Evolutionary conservation across 106 monocot genomes (phyloP).

Genomic region (Gastrodia elata): DNA sequence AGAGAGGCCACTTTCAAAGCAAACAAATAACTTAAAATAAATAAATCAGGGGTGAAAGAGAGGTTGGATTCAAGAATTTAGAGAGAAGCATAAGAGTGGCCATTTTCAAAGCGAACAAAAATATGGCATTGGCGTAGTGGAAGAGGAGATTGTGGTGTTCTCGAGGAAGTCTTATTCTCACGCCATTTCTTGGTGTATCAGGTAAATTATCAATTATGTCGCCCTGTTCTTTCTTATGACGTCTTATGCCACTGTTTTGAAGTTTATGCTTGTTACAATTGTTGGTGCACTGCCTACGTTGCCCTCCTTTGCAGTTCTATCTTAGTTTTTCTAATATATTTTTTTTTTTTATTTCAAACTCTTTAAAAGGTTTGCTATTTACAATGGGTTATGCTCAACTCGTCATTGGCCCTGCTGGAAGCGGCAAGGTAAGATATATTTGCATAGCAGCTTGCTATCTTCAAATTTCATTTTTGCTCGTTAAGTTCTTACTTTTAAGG

Average conservation of each 20-base stretch:
- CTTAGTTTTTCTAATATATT: constrained; percentile 7
- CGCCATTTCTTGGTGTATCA: background rate
- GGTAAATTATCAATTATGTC: background rate
- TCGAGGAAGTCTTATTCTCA: too few species aligned
- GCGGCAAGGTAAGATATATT: constrained; percentile 57
- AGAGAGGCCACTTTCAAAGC: too few species aligned
- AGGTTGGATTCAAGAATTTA: too few species aligned
- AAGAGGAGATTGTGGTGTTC: too few species aligned
- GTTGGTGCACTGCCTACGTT: constrained; percentile 37
- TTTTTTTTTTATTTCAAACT: background rate
- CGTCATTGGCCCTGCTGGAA: constrained; percentile 93
- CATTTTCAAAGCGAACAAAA: too few species aligned
- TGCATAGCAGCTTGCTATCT: background rate
- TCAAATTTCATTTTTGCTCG: background rate
- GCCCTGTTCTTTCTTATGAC: constrained; percentile 3
- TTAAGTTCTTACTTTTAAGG: background rate
- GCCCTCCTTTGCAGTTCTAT: constrained; percentile 16
- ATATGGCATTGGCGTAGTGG: too few species aligned
- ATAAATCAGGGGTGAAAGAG: too few species aligned
- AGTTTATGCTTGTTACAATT: constrained; percentile 21
- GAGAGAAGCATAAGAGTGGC: too few species aligned
- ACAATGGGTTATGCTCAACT: constrained; percentile 86
- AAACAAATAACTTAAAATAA: too few species aligned
- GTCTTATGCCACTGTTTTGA: constrained; percentile 11
- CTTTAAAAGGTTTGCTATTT: constrained; percentile 6